Evolutionary conservation across 164 flowering plant species (phyloP), one percentile per base, ranked within the genome.

Genomic region (Nymphaea colorata): DNA sequence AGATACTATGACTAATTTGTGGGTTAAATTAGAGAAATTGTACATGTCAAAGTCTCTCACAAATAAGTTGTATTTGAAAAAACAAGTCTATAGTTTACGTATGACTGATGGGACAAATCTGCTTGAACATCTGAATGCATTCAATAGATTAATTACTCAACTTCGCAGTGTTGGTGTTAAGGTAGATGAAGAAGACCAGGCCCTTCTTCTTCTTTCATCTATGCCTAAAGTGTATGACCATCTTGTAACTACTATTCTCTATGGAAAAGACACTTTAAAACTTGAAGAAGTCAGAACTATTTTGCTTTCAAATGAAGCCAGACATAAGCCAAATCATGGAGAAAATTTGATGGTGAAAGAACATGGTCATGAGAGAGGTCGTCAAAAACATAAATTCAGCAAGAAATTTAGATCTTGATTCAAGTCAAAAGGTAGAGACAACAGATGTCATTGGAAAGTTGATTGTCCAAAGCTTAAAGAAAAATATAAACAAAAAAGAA

Each of bases 381-480:
- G 65, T 4, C 6, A 41, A 63, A 43, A 63, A 2, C 16, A 63
- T 25, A 42, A 43, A 63, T 18, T 18, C 4, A 11, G 7, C 41
- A 16, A 43, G 18, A 17, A 14, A 2, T 10, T 10, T 2, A 5
- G 65, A 36, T 17, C 6, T 36, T 2, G 41, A 36, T 63, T 2
- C 41, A 4, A 14, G 11, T 42, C 42, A 11, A 63, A 63, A 41
- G 14, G 15, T 12, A 63, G 41, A 25, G 65, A 41, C 4, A 5
- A 8, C 7, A 18, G 6, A 4, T 11, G 6, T 42, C 15, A 63
- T 17, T 11, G 2, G 10, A 63, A 63, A 63, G 14, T 63, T 36
- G 65, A 16, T 25, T 64, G 10, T 64, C 66, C 42, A 15, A 64
- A 64, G 66, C 41, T 64, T 4, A 64, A 64, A 64, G 2, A 64